These are phyloP conservation scores for Aphanomyces astaci DNA, from an alignment of 352 stramenopile genomes.

Conservation along the genomic window DNA sequence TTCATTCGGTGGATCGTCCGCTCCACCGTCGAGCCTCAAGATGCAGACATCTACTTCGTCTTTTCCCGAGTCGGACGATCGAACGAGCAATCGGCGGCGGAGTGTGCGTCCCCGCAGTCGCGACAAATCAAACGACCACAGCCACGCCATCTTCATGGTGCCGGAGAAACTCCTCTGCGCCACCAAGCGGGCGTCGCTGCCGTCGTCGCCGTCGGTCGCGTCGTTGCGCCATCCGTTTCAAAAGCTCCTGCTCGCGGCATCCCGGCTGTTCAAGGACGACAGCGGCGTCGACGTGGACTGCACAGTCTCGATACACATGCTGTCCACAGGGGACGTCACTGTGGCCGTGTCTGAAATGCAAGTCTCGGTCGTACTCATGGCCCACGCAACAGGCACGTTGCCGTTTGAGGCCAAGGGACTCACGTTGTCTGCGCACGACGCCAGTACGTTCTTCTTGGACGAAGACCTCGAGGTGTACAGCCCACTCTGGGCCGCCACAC, in stretches of 20 bases:
- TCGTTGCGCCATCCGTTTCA: constrained; percentile 2
- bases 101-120: background rate
- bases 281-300: background rate
- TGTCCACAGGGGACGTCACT: constrained; percentile 3
- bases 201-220: background rate
- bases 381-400: background rate
- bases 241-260: background rate
- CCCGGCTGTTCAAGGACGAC: background rate
- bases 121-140: constrained; percentile 2
- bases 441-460: background rate
- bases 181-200: constrained; percentile 5
- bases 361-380: background rate
- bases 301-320: background rate
- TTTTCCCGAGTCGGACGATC: background rate
- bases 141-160: constrained; percentile 20
- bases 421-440: background rate
- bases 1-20: background rate
- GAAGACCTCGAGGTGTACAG: constrained; percentile 7
- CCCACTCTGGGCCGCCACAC: background rate
- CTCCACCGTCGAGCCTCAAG: background rate
- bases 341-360: background rate
- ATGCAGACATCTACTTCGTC: background rate
- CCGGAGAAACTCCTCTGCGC: background rate
- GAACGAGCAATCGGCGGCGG: background rate
- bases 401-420: background rate